Base-by-base conservation (phyloP, 345 rosid genomes). In the Pseudoturritis turrita region DNA sequence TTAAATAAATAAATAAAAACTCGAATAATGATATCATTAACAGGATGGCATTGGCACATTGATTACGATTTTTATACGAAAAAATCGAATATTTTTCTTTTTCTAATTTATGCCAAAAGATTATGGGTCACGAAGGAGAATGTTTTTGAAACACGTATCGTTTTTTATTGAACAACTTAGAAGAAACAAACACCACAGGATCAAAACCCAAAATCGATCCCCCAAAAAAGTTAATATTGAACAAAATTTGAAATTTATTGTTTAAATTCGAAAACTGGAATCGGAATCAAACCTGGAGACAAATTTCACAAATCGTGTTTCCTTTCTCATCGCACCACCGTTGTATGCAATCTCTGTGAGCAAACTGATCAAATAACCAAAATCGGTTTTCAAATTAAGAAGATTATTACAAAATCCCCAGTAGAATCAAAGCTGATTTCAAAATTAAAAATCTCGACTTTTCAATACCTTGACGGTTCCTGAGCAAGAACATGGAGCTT, bases 311-410 rank as follows among this genome's bases (percentile, higher is more conserved):
- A 58, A 75, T 86, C 10, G 96, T 89, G 83, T 84, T 89, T 53
- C 99, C 98, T 82, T 95, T 95, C 84, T 91, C 97, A 70, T 95
- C 43, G 17, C 98, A 91, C 99, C 99, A 95, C 65, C 96, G 85
- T 90, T 95, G 98, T 80, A 91, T 88, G 57, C 99, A 91, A 75
- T 87, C 88, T 81, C 98, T 89, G 59, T 91, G 80, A 21, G 76
- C 80, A 40, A 70, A 77, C 80, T 76, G 67, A 28, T 55, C 17
- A 17, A 18, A 7, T n/a, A 28, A 33, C 9, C 31, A 31, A 0
- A 13, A 28, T n/a, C n/a, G n/a, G n/a, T n/a, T n/a, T n/a, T 33
- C 11, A 31, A 19, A 54, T 10, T 11, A 4, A 19, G 10, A 15
- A 41, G 0, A 45, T 21, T 1, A n/a, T 62, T 2, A 51, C 43